A percentile compares a stretch with the other conserved stretches of the same genome.
Evolutionary conservation across 192 early-diverging fungal species (phyloP).

Genomic region (Allomyces macrogynus): DNA sequence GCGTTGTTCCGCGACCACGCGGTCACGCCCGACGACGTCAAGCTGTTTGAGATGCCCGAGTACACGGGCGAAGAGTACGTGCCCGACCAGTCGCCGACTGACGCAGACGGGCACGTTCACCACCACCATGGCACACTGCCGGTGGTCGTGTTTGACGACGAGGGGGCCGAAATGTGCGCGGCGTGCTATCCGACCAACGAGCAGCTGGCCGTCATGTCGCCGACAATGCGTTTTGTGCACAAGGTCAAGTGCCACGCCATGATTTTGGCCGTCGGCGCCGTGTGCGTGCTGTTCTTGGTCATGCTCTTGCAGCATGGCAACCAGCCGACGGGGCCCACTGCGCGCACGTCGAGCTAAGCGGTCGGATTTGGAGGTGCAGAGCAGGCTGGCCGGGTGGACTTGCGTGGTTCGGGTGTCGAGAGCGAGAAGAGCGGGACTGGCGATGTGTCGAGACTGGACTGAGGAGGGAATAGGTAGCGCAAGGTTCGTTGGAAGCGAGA

Average conservation of each 20-base stretch:
- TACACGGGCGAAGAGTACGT: conserved; percentile 19
- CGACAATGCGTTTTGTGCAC: conserved; percentile 12
- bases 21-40: conserved; percentile 28
- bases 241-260: conserved; percentile 16
- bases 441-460: no score
- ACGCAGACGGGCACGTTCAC: not conserved
- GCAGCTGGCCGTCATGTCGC: conserved; percentile 6
- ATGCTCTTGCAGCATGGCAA: no score
- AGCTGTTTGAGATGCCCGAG: conserved; percentile 36
- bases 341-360: no score
- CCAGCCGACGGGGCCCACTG: no score
- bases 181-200: conserved; percentile 20
- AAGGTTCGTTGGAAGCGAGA: no score
- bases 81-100: not conserved
- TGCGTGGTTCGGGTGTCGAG: no score
- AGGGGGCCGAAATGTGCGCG: conserved; percentile 15
- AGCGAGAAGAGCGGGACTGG: no score
- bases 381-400: no score
- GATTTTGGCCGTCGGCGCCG: no score
- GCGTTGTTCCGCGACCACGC: conserved; percentile 28
- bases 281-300: no score
- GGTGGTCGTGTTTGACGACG: conserved; percentile 18
- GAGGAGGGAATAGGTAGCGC: no score
- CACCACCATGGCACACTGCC: conserved; percentile 1
- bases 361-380: no score